Base-by-base conservation (phyloP, 2,329 filamentous ascomycete species). In the Xylariaceae sp. region DNA sequence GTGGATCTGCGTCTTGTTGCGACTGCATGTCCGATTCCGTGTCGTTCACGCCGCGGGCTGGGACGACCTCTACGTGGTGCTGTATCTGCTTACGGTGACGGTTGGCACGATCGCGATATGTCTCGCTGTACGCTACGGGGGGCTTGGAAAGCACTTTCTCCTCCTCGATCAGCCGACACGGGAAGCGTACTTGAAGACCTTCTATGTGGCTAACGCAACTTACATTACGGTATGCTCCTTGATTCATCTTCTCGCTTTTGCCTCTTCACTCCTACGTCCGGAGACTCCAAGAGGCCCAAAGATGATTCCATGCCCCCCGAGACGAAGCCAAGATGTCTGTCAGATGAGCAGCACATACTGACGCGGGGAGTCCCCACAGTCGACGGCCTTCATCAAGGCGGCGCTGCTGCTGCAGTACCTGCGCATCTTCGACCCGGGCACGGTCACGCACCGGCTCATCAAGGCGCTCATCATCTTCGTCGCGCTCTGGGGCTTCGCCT, bases 401-500 rank as follows among this genome's bases (percentile, higher is more conserved):
- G 49, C 50, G 7, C 38, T 50, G 26, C 32, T 53, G 5, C 34
- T 52, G 4, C 50, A 53, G 22, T 53, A 53, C 33, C 44, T 49
- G 7, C 49, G 50, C 15, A 35, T 53, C 19, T 53, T 49, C 35
- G 33, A 46, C 5, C 43, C 35, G n/a, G 45, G 41, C 3, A 28
- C 32, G 13, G 32, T 41, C 16, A 33, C 46, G 19, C 37, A 40
- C 27, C 36, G 43, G 6, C 11, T 55, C n/a, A 43, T 47, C 8
- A 18, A 51, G 11, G 16, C 37, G 12, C 31, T 52, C 15, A 48
- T 51, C 28, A 29, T 44, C 5, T 44, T 56, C 29, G 55, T 51
- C 2, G 49, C 46, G 1, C 39, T 52, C 1, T 58, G 55, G 55
- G 55, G 55, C 1, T 9, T 50, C 17, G 43, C 45, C 2, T 58